Evolutionary conservation across 2,329 filamentous ascomycete genomes (phyloP).

Genomic region (Cladosporium halotolerans): DNA sequence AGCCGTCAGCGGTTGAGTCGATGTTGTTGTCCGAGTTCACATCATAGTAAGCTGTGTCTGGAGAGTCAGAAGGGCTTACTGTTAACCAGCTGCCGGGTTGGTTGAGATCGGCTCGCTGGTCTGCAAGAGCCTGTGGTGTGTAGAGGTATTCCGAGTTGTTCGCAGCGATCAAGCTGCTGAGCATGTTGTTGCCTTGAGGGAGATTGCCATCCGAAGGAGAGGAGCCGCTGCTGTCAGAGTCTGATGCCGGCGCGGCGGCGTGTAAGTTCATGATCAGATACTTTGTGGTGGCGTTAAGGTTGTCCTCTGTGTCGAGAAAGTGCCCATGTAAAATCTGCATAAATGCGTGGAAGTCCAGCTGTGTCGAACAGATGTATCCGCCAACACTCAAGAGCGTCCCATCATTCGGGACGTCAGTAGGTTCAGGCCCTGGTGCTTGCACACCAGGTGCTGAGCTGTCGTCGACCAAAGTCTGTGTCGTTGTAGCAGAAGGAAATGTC

Average conservation of each 20-base stretch:
- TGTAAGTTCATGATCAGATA: slow-evolving; percentile 56
- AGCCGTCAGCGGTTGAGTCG: slow-evolving; percentile 51
- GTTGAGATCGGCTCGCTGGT: slow-evolving; percentile 53
- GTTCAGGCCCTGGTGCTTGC: slow-evolving; percentile 4
- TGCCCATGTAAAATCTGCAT: slow-evolving; percentile 48
- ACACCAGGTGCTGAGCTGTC: slow-evolving; percentile 9
- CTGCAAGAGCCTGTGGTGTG: slow-evolving; percentile 43
- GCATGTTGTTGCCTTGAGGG: slow-evolving; percentile 38
- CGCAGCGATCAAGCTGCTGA: slow-evolving; percentile 44
- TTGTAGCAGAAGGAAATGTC: background rate
- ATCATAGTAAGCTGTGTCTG: slow-evolving; percentile 47
- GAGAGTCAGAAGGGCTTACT: slow-evolving; percentile 16
- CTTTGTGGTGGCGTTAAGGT: slow-evolving; percentile 48
- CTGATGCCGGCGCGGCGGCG: slow-evolving; percentile 40
- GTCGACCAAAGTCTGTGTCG: background rate
- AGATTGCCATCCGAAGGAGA: slow-evolving; percentile 37
- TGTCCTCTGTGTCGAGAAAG: slow-evolving; percentile 47
- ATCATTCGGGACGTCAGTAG: slow-evolving; percentile 9
- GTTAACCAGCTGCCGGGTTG: slow-evolving; percentile 48
- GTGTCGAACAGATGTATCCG: slow-evolving; percentile 47
- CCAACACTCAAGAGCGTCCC: slow-evolving; percentile 38
- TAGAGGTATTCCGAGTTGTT: slow-evolving; percentile 50
- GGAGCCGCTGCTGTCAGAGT: slow-evolving; percentile 38
- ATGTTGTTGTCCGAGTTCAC: slow-evolving; percentile 31
- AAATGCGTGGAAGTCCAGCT: slow-evolving; percentile 46